These are phyloP conservation scores for Nakaseomyces glabratus DNA, from an alignment of 1,139 yeast genomes.

Conservation along the genomic window DNA sequence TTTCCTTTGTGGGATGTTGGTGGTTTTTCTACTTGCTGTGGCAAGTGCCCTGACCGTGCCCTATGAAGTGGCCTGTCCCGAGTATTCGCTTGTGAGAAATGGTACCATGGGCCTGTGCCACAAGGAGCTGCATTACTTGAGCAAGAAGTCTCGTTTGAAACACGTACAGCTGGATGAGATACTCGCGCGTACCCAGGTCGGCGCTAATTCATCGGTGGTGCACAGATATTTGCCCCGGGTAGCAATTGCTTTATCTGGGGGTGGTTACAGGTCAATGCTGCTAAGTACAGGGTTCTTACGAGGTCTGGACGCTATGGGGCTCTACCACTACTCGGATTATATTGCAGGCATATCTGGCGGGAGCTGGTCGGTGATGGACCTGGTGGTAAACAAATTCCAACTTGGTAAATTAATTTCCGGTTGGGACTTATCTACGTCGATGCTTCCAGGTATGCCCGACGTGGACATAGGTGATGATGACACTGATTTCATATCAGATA, in stretches of 20 bases:
- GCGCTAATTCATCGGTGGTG: not conserved
- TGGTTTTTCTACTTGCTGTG: no score
- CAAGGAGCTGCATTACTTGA: not conserved
- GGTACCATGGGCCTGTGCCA: not conserved
- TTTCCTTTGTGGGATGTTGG: no score
- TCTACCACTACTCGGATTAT: conserved; percentile 46
- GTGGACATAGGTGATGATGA: conserved; percentile 24
- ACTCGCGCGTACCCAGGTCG: not conserved
- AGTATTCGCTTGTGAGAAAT: not conserved
- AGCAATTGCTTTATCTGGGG: conserved; percentile 61
- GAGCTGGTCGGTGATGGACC: conserved; percentile 49
- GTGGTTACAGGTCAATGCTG: conserved; percentile 63
- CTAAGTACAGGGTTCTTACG: conserved; percentile 54
- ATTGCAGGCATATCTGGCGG: conserved; percentile 67
- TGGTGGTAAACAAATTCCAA: conserved; percentile 41
- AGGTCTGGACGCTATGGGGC: conserved; percentile 46
- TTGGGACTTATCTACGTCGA: conserved; percentile 43
- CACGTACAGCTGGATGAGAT: no score
- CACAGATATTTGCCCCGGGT: conserved; percentile 32
- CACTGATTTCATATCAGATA: conserved; percentile 17
- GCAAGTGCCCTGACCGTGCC: no score
- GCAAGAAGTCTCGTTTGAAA: no score
- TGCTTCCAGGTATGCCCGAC: conserved; percentile 48
- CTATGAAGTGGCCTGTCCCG: no score
- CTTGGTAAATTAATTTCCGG: conserved; percentile 30